Percentiles rank a stretch among this genome's conserved stretches.
These are phyloP conservation scores for Colletotrichum truncatum DNA, from an alignment of 2,329 filamentous ascomycete genomes.

Conservation along the genomic window DNA sequence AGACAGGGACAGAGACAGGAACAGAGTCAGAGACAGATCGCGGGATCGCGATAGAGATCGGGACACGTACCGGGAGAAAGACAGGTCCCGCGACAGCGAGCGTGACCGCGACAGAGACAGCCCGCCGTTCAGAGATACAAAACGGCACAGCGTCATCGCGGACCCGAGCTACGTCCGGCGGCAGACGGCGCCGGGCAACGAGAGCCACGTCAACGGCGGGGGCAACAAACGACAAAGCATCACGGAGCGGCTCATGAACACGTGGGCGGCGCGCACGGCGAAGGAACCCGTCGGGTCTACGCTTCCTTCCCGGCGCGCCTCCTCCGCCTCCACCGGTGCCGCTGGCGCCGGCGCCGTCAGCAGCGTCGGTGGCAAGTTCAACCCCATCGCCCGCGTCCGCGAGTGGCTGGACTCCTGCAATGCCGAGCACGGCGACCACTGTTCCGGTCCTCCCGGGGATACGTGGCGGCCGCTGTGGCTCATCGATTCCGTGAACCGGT, in stretches of 20 bases:
- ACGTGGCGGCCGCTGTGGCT: slow-evolving; percentile 52
- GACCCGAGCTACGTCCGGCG: slow-evolving; percentile 23
- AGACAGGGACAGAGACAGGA: slow-evolving; percentile 33
- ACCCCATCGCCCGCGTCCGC: slow-evolving; percentile 48
- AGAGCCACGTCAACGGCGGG: neutral
- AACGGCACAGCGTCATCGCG: slow-evolving; percentile 30
- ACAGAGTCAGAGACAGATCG: slow-evolving; percentile 25
- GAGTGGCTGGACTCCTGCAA: slow-evolving; percentile 55
- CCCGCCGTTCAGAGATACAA: slow-evolving; percentile 32
- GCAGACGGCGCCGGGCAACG: slow-evolving; percentile 18
- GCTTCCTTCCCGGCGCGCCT: slow-evolving; percentile 25
- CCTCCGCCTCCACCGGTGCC: slow-evolving; percentile 31
- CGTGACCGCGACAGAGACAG: slow-evolving; percentile 17
- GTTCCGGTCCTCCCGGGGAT: slow-evolving; percentile 36
- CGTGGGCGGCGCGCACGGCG: slow-evolving; percentile 28
- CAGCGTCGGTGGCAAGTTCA: slow-evolving; percentile 36
- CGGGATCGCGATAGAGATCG: slow-evolving; percentile 25
- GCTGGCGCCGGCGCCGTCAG: slow-evolving; percentile 30
- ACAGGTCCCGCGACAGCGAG: slow-evolving; percentile 12
- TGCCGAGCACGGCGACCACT: slow-evolving; percentile 51
- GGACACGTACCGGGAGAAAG: neutral
- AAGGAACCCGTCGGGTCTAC: slow-evolving; percentile 24
- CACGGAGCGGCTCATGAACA: slow-evolving; percentile 47
- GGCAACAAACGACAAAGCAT: slow-evolving; percentile 50
- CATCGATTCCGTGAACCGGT: slow-evolving; percentile 49